Evolutionary conservation across 345 rosid species (phyloP), one percentile per base, ranked within the genome.

Genomic region (Populus ilicifolia): DNA sequence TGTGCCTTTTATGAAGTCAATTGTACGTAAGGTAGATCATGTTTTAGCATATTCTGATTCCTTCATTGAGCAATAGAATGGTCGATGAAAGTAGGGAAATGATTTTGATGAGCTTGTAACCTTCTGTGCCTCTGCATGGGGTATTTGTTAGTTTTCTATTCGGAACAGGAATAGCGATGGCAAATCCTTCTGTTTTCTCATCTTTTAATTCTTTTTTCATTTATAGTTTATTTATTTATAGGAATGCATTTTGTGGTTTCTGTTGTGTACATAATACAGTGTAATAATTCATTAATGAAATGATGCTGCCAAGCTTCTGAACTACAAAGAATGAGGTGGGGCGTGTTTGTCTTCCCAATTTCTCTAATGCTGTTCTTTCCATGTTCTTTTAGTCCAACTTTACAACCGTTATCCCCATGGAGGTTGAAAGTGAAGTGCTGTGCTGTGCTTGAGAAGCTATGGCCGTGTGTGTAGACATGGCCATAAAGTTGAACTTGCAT

Each of bases 261-360:
- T 14, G 16, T 33, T 17, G 8, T 75, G 68, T 50, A 74, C 78
- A 67, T 67, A 29, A 70, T 52, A 46, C 56, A 12, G 30, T 73
- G 65, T 46, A 67, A 64, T 29, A 67, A 61, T 62, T 75, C n/a
- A 36, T 65, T 70, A 48, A 33, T 25, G 36, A 83, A 63, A 39
- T 36, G 67, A 56, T 54, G 29, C 69, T 36, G 43, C 29, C 7
- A 41, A 78, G 76, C 73, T 21, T 65, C 35, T 39, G 67, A 61
- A 69, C 12, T 67, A 29, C 33, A 20, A 1, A 64, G 43, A 62
- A 14, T 10, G 33, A 29, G 46, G 41, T 33, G 41, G 41, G 7
- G 41, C 9, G 10, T 39, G 41, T 8, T 39, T 21, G 23, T 12
- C 50, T 14, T 46, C 2, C 50, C 50, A 13, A 46, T 14, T 46